phyloP scores from a whole-genome alignment of 164 flowering plant species.

The Taxillus chinensis region DNA sequence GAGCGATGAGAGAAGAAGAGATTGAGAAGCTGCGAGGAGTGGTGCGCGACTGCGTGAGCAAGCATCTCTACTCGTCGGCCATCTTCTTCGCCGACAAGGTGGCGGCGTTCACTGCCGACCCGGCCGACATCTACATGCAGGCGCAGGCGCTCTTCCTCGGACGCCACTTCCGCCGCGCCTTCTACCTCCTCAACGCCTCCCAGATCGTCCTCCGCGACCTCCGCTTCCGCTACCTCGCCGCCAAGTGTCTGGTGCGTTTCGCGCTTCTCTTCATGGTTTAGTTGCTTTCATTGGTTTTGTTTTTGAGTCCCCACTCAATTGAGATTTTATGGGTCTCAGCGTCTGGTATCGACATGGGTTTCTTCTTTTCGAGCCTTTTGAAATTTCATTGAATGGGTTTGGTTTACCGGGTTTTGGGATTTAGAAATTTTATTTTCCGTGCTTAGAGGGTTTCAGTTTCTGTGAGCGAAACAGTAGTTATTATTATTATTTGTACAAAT shows the following conservation, averaged over 20 bases:
- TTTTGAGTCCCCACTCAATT: no score
- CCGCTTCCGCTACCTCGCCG: constrained; percentile 94
- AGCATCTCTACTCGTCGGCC: constrained; percentile 95
- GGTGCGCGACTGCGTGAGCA: constrained; percentile 90
- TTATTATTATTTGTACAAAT: no score
- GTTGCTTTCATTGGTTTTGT: no score
- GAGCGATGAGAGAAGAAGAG: constrained; percentile 58
- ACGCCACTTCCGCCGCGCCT: constrained; percentile 55
- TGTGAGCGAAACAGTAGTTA: no score
- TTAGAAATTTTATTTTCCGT: no score
- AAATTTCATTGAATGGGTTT: no score
- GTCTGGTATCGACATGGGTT: no score
- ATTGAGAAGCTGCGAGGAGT: constrained; percentile 84
- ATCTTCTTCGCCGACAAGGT: constrained; percentile 97
- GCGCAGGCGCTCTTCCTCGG: constrained; percentile 79
- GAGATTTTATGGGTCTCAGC: no score
- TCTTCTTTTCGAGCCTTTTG: no score
- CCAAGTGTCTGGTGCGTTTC: constrained; percentile 69
- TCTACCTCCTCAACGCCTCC: constrained; percentile 81
- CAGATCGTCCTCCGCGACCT: constrained; percentile 80
- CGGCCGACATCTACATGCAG: constrained; percentile 94
- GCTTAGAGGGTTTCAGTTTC: no score
- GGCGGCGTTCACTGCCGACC: constrained; percentile 81
- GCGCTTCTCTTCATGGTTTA: constrained; percentile 16
- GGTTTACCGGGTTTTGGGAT: no score